Conservation (phyloP, 306 rosid species). For the Luffa aegyptiaca region DNA sequence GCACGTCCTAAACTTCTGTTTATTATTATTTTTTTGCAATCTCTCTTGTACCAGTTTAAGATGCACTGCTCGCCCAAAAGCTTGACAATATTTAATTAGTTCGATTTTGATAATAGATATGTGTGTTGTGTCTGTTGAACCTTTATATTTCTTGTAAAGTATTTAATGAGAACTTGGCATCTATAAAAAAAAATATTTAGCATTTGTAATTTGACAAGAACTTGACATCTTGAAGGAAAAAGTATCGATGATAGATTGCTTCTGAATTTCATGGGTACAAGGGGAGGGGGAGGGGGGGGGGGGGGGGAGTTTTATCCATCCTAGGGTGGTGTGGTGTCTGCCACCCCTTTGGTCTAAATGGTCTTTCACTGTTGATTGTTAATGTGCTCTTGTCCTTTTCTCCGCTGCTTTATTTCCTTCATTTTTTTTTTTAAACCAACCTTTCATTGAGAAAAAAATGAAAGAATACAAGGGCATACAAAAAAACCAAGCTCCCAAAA, state of each 20-base stretch:
- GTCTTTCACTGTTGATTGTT: background rate
- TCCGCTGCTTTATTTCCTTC: background rate
- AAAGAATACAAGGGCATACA: no score
- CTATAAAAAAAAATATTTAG: background rate
- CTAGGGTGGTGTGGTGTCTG: background rate
- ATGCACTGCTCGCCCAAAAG: background rate
- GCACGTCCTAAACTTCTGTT: background rate
- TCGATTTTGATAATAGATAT: background rate
- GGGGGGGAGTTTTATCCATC: background rate
- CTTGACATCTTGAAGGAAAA: background rate
- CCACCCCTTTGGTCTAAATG: constrained; percentile 1
- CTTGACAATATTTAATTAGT: background rate
- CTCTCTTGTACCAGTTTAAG: background rate
- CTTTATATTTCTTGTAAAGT: background rate
- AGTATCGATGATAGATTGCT: background rate
- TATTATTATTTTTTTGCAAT: background rate
- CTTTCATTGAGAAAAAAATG: no score
- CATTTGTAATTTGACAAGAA: background rate
- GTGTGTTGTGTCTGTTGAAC: background rate
- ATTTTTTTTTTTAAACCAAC: no score
- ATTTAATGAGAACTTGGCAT: background rate
- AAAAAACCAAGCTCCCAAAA: no score
- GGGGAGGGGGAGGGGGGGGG: background rate
- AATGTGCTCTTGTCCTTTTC: background rate
- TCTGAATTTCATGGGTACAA: background rate